Base-by-base conservation (phyloP, 441 rosid genomes). In the Syzygium syzygioides region DNA sequence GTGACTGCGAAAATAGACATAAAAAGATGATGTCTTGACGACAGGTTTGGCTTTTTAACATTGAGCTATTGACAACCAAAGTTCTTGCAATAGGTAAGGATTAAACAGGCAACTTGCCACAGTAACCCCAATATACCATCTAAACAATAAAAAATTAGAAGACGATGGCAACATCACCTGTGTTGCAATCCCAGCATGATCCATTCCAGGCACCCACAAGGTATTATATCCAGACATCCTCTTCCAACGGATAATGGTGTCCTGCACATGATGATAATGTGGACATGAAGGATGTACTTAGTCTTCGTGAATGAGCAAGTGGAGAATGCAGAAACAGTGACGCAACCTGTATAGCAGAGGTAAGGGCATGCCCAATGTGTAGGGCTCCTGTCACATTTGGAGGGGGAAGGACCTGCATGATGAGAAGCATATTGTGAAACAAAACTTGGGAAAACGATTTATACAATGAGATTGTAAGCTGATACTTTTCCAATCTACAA, bases 141-240 rank as follows among this genome's bases (percentile, higher is more conserved):
- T 11, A 7, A 71, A 85, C 23, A 55, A 34, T 62, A 85, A 88
- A 20, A 55, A 28, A 28, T 32, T 86, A 34, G 25, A 55, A 89
- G 89, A 59, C 26, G 62, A 88, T 76, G 14, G 34, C 64, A 86
- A 85, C 60, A 15, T 25, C 45, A 96, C 98, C 95, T 95, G 99
- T 85, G 99, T 98, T 87, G 99, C 98, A 92, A 98, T 98, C 90
- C 99, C 99, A 87, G 99, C 99, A 92, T 98, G 99, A 89, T 98
- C 99, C 90, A 95, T 92, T 30, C 99, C 98, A 48, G 99, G 98
- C 52, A 98, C 98, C 99, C 99, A 97, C 91, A 97, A 89, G 85
- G 99, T 87, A 94, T 98, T 98, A 90, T 91, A 96, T 32, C 99
- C 98, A 55, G 97, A 96, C 99, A 98, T 98, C 94, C 99, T 94